phyloP scores from a whole-genome alignment of 2,329 filamentous ascomycete species.

The Fusarium odoratissimum region DNA sequence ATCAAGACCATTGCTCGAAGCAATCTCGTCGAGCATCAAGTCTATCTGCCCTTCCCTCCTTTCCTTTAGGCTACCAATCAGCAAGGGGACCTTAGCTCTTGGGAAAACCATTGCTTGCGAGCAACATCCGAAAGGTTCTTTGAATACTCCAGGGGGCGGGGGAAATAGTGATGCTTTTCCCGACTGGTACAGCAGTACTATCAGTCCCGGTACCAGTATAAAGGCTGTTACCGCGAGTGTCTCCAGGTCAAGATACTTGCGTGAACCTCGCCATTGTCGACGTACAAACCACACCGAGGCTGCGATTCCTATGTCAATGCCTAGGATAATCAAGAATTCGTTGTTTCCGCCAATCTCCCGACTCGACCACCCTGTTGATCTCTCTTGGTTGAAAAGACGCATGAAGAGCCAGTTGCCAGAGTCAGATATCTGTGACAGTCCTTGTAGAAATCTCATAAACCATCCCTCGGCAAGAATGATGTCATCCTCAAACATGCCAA shows the following conservation, averaged over 20 bases:
- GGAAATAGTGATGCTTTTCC: conserved; percentile 25
- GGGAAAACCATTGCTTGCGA: conserved; percentile 27
- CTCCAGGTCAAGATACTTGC: background rate
- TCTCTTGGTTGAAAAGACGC: conserved; percentile 23
- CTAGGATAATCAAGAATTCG: conserved; percentile 10
- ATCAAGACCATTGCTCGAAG: background rate
- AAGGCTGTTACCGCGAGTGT: background rate
- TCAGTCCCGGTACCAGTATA: conserved; percentile 13
- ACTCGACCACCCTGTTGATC: conserved; percentile 18
- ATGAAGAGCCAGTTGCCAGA: conserved; percentile 11
- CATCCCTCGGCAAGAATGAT: conserved; percentile 16
- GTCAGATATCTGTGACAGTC: background rate
- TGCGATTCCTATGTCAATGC: background rate
- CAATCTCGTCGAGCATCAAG: conserved; percentile 16
- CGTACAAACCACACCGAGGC: background rate
- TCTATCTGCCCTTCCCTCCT: conserved; percentile 15
- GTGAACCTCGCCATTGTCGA: background rate
- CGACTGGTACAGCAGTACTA: conserved; percentile 16
- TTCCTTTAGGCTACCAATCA: background rate
- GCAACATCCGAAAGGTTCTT: conserved; percentile 24
- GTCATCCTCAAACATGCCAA: conserved; percentile 21
- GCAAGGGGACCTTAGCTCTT: background rate
- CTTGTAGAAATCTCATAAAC: background rate
- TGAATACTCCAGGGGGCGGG: background rate
- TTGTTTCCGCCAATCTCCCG: conserved; percentile 14